Evolutionary conservation across 2,329 filamentous ascomycete genomes (phyloP).

Genomic region (Penicillium sp.): DNA sequence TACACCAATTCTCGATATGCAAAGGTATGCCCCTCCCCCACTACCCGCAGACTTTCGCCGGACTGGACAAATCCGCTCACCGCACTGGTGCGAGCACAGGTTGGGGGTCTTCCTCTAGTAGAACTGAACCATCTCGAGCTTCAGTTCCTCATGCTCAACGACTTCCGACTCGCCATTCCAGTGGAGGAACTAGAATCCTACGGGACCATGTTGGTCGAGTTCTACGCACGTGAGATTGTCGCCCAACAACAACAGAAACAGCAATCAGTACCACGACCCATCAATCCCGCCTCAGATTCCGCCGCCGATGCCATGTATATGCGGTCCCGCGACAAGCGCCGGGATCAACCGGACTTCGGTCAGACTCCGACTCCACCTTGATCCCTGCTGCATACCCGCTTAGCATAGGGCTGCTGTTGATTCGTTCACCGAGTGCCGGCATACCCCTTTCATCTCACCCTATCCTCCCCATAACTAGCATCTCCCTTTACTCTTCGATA

Average conservation of each 20-base stretch:
- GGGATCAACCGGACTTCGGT: slow-evolving; percentile 32
- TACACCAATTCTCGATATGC: slow-evolving; percentile 99
- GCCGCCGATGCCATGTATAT: slow-evolving; percentile 43
- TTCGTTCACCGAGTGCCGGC: neutral
- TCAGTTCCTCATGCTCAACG: slow-evolving; percentile 93
- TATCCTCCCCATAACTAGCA: slow-evolving; percentile 4
- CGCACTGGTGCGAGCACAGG: slow-evolving; percentile 60
- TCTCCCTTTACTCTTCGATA: neutral
- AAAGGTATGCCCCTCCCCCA: slow-evolving; percentile 69
- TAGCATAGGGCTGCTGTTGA: neutral
- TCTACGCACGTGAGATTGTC: slow-evolving; percentile 91
- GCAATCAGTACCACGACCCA: slow-evolving; percentile 29
- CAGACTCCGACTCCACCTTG: slow-evolving; percentile 45
- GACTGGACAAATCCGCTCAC: slow-evolving; percentile 1
- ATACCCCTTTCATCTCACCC: neutral
- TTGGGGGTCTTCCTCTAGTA: slow-evolving; percentile 87
- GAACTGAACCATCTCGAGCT: slow-evolving; percentile 96
- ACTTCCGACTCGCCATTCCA: slow-evolving; percentile 90
- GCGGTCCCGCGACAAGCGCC: slow-evolving; percentile 38
- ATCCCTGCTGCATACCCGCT: slow-evolving; percentile 8
- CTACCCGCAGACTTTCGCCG: neutral
- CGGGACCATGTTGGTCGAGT: slow-evolving; percentile 97
- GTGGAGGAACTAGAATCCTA: slow-evolving; percentile 97
- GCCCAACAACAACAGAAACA: slow-evolving; percentile 59
- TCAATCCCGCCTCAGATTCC: slow-evolving; percentile 25